phyloP scores from a whole-genome alignment of 768 basidiomycete species.

The Suillus lakei region DNA sequence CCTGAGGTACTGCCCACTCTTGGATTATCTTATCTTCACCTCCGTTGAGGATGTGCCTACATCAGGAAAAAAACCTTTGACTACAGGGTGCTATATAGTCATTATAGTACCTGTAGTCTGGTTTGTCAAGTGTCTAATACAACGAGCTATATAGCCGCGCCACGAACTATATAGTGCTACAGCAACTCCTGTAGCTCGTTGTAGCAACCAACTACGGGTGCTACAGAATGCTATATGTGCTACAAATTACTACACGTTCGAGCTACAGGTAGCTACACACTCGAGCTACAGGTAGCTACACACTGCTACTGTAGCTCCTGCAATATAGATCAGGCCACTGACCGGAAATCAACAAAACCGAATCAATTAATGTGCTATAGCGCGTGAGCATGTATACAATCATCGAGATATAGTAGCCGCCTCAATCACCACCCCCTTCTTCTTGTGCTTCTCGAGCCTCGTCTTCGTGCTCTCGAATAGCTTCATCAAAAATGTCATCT shows the following conservation, averaged over 20 bases:
- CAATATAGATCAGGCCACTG: background rate
- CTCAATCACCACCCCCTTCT: slow-evolving; percentile 3
- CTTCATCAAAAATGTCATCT: slow-evolving; percentile 6
- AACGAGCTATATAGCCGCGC: background rate
- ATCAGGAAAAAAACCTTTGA: background rate
- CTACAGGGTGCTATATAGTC: slow-evolving; percentile 2
- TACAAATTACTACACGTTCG: too few relatives aligned
- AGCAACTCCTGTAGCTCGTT: background rate
- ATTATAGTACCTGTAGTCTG: background rate
- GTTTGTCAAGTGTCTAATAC: background rate
- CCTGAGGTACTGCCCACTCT: too few relatives aligned
- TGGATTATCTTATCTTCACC: too few relatives aligned
- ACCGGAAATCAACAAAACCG: background rate
- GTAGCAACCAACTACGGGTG: slow-evolving; percentile 1
- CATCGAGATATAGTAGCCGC: background rate
- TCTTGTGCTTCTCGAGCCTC: slow-evolving; percentile 1
- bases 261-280: too few relatives aligned
- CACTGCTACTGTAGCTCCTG: background rate
- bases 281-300: too few relatives aligned
- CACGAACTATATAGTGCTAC: background rate
- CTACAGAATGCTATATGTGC: background rate
- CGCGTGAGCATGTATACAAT: background rate
- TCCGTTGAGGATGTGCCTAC: too few relatives aligned
- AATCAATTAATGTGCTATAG: slow-evolving; percentile 2
- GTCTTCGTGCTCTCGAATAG: slow-evolving; percentile 6